These are phyloP conservation scores for Nitzschia inconspicua DNA, from an alignment of 108 stramenopile genomes.

Conservation along the genomic window DNA sequence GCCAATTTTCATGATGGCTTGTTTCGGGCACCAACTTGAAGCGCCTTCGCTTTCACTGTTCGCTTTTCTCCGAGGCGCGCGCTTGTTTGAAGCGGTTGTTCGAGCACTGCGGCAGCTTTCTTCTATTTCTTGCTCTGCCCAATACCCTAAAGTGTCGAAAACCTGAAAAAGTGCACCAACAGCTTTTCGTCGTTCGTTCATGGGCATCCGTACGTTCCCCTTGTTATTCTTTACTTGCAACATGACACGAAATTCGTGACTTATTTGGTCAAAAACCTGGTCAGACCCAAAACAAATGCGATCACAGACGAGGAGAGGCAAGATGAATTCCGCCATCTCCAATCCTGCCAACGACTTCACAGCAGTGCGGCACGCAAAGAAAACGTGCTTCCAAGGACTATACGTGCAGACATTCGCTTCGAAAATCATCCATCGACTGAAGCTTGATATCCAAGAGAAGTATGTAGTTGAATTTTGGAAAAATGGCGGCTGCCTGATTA, in stretches of 20 bases:
- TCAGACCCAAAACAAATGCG: constrained; percentile 67
- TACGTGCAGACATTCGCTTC: constrained; percentile 39
- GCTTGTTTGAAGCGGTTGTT: background rate
- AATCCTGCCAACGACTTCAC: constrained; percentile 66
- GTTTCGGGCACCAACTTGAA: constrained; percentile 54
- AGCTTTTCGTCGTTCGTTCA: constrained; percentile 56
- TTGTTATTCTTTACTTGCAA: constrained; percentile 41
- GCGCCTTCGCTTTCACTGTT: background rate
- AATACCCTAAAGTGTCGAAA: constrained; percentile 60
- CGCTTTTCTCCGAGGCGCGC: background rate
- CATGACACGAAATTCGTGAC: constrained; percentile 73
- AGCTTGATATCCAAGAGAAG: constrained; percentile 63
- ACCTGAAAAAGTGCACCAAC: constrained; percentile 59
- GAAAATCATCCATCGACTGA: constrained; percentile 48
- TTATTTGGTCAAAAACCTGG: constrained; percentile 46
- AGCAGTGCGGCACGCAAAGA: constrained; percentile 73
- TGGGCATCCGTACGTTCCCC: constrained; percentile 14
- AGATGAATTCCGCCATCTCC: constrained; percentile 67
- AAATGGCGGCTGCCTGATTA: constrained; percentile 59
- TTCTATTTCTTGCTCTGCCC: constrained; percentile 72
- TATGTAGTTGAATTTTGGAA: constrained; percentile 56
- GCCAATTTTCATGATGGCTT: constrained; percentile 52
- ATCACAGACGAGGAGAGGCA: constrained; percentile 82
- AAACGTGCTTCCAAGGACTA: constrained; percentile 67
- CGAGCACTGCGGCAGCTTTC: constrained; percentile 11